Evolutionary conservation across 306 rosid species (phyloP).

Genomic region (Quercus robur): DNA sequence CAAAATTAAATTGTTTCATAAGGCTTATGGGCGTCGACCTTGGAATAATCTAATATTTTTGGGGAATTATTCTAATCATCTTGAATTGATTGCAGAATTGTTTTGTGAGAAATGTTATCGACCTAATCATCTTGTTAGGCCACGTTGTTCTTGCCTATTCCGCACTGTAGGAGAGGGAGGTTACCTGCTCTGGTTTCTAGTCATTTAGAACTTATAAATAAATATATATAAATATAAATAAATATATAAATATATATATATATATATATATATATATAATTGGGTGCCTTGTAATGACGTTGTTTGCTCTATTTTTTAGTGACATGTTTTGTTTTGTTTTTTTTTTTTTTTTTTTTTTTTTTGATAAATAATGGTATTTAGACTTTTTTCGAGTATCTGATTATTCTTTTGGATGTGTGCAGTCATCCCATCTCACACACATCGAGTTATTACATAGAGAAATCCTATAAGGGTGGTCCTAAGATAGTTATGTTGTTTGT

Average conservation of each 20-base stretch:
- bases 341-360: no score
- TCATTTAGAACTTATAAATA: no score
- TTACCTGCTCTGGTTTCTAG: background rate
- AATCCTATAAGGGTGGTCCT: no score
- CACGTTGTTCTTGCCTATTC: background rate
- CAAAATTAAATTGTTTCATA: background rate
- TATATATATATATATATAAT: no score
- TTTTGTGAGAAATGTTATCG: background rate
- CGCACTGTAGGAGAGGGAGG: background rate
- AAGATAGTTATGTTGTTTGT: no score
- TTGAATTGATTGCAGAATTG: background rate
- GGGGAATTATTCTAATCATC: constrained; percentile 2
- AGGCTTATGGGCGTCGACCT: background rate
- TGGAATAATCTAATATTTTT: background rate
- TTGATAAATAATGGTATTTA: no score
- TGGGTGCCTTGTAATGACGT: no score
- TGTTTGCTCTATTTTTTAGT: no score
- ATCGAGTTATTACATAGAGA: fast-evolving
- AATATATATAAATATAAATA: no score
- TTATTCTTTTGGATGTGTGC: fast-evolving
- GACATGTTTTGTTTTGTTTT: no score
- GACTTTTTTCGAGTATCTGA: no score
- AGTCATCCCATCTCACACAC: fast-evolving
- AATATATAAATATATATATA: no score
- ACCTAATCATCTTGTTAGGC: background rate